Evolutionary conservation across 495 filamentous ascomycete species (phyloP), one percentile per base, ranked within the genome.

Genomic region (Stereocaulon alpinum): DNA sequence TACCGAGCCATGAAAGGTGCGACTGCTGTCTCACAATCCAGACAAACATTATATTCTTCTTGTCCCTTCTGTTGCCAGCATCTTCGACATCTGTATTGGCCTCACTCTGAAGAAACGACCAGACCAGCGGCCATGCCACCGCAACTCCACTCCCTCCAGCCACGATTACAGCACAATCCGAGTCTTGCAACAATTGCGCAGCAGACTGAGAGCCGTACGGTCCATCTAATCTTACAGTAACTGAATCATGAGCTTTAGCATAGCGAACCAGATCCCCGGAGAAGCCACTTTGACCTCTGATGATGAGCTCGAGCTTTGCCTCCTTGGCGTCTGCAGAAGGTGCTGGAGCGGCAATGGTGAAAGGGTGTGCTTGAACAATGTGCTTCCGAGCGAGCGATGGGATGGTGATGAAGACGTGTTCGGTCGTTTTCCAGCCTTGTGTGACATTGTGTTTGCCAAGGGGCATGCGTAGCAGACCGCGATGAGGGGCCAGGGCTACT

Each of bases 121-220:
- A 81, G 5, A 77, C 65, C 5, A 81, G 63, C 6, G 78, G 77
- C 60, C 78, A 82, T 3, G 76, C 72, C 47, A 85, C 81, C 0
- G 79, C 82, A 40, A 85, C 81, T n/a, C 82, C 83, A 17, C 77
- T 80, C 12, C 83, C 82, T 6, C 83, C 81, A 6, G 81, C 80
- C n/a, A 86, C 70, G 15, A 85, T 58, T 17, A 86, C 59, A 5
- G 75, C 70, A 29, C 72, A 67, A 40, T 74, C 64, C 59, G 71
- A 70, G n/a, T 69, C 64, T 20, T 51, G 66, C 1, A 82, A 65
- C 64, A 77, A 66, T 20, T 73, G 61, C 44, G 69, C 67, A 11
- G 76, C 74, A 40, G 73, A 72, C 51, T 50, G 71, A 30, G 77
- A 79, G 41, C 84, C 82, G 59, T 85, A 85, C 0, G 83, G 81